Evolutionary conservation across 495 filamentous ascomycete species (phyloP).

Genomic region (Trypethelium eluteriae): DNA sequence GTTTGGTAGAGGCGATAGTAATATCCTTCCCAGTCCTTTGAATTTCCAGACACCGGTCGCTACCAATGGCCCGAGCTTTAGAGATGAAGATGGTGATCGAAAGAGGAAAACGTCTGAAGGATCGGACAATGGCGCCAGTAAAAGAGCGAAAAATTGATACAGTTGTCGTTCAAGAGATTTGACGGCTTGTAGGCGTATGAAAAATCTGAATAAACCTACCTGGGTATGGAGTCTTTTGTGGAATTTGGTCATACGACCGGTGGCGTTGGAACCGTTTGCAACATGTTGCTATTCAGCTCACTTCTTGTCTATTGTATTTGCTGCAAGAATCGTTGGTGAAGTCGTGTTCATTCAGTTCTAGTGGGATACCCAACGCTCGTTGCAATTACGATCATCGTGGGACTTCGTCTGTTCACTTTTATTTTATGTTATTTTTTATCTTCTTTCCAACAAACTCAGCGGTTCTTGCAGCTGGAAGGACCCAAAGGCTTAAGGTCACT

Average conservation of each 20-base stretch:
- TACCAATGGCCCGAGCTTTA: conserved; percentile 43
- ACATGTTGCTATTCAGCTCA: not conserved
- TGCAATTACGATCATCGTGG: not conserved
- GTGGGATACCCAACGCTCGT: conserved; percentile 9
- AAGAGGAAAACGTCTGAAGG: conserved; percentile 37
- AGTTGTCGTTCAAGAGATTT: not conserved
- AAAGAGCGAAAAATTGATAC: conserved; percentile 34
- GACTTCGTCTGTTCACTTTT: too few relatives aligned
- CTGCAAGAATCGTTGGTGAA: not conserved
- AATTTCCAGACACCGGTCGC: conserved; percentile 85
- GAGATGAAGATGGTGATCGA: conserved; percentile 36
- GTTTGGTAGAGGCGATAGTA: conserved; percentile 58
- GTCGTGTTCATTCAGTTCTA: not conserved
- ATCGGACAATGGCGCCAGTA: conserved; percentile 27
- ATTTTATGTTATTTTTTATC: not conserved
- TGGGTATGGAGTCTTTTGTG: not conserved
- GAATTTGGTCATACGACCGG: not conserved
- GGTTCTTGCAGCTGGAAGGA: too few relatives aligned
- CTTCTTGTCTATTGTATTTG: not conserved
- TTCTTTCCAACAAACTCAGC: not conserved
- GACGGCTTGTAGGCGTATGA: not conserved
- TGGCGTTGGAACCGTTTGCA: not conserved
- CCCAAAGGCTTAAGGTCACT: too few relatives aligned
- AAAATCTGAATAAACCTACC: not conserved
- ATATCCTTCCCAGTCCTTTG: conserved; percentile 81